Evolutionary conservation across 208 protist species (phyloP).

Genomic region (Leishmania arabica): DNA sequence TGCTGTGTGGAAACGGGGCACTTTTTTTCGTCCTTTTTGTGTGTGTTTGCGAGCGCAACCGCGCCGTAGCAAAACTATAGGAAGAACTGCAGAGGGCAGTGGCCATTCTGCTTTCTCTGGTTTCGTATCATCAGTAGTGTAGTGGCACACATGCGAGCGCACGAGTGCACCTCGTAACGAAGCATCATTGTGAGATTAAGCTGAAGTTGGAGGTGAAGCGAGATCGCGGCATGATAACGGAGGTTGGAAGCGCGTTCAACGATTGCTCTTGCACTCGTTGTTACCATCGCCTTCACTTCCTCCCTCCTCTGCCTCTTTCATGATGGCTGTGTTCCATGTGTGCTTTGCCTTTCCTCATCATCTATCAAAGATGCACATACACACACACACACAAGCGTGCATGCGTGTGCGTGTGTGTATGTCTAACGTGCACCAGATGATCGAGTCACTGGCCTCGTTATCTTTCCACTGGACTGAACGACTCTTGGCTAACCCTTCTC

Average conservation of each 20-base stretch:
- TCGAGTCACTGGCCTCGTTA: neutral
- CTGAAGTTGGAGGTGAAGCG: neutral
- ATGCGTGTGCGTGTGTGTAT: too few relatives aligned
- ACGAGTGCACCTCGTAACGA: neutral
- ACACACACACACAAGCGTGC: too few relatives aligned
- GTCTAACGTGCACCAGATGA: neutral
- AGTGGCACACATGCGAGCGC: neutral
- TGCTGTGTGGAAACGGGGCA: too few relatives aligned
- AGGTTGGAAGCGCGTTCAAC: too few relatives aligned
- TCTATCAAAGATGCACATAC: too few relatives aligned
- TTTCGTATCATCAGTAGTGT: neutral
- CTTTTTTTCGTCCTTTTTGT: too few relatives aligned
- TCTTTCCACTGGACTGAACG: neutral
- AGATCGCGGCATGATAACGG: neutral
- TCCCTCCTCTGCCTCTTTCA: neutral
- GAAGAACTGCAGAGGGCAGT: too few relatives aligned
- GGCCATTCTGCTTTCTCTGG: too few relatives aligned
- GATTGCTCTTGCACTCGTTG: neutral
- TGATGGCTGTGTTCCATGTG: neutral
- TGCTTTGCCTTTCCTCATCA: too few relatives aligned
- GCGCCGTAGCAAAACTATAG: too few relatives aligned
- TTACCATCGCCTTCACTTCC: neutral
- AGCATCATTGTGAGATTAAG: neutral
- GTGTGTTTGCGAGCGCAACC: too few relatives aligned
- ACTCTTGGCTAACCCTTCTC: neutral